Evolutionary conservation across 768 basidiomycete species (phyloP), one percentile per base, ranked within the genome.

Genomic region (Epithele typhae): DNA sequence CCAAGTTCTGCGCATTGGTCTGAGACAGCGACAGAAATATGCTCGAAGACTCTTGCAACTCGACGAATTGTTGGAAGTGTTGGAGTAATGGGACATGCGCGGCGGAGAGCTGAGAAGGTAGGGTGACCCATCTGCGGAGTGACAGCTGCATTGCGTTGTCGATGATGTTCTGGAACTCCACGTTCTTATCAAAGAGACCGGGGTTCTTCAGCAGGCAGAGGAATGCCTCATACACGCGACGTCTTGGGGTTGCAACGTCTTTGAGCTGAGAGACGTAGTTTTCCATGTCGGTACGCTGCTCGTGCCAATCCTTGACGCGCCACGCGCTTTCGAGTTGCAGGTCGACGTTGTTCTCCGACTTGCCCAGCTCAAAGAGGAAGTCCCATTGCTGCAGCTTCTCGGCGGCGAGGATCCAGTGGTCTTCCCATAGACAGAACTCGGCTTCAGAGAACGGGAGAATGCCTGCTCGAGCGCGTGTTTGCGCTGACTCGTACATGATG

Each of bases 381-480:
- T 99, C 96, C 96, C 96, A 99, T 52, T 96, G 89, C 61, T 98
- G 96, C 15, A 99, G 72, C 65, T 99, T 99, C 68, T 95, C 91
- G 0, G 92, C 86, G 1, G 93, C 78, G 7, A 94, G 70, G 49
- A 99, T 88, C 95, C 96, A 99, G 64, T 99, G 96, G 63, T 99
- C 96, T 59, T 99, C 96, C 96, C 96, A 99, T 17, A 99, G 72
- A 58, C 89, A 92, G 64, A 94, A 97, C 64, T 99, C 96, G 1
- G 87, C 75, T 64, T 99, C 96, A 11, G 88, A 86, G 70, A 94
- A 98, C 1, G 93, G 83, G 43, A 96, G 81, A 5, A 78, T 70
- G 4, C 92, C 91, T 3, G 78, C 73, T 37, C 92, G 77, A 7
- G 92, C 85, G 64, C 84, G 89, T 54, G 73, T 82, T 66, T 97